Base-by-base conservation (phyloP, 2,329 filamentous ascomycete genomes). In the Fusarium clavum region DNA sequence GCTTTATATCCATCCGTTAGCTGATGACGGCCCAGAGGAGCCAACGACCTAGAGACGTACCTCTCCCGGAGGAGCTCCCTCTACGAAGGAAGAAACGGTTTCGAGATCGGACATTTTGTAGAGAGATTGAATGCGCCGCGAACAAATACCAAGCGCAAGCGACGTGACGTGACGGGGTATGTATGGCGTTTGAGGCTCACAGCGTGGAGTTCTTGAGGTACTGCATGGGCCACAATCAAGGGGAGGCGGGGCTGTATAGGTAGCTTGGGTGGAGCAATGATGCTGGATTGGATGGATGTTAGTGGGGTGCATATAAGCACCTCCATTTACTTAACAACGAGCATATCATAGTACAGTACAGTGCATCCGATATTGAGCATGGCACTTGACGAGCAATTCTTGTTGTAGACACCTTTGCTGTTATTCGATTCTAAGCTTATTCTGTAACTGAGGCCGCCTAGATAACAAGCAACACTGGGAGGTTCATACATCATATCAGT, bases 51-150 rank as follows among this genome's bases (percentile, higher is more conserved):
- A 69, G 67, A 70, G 71, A 80, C 83, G 76, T 88, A 97, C 95
- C 92, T 99, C 96, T 85, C 96, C 96, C 24, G 96, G 96, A 49
- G 96, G 96, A 76, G 96, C 94, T 78, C 94, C 93, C 84, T 97
- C 91, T 72, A 99, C 91, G 81, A 98, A 99, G 54, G 94, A 91
- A 73, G 94, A 92, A 71, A 93, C 85, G 22, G 74, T 81, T 64
- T 82, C 79, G 51, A 82, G 69, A 30, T 81, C 78, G 40, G 80
- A 81, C 80, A 82, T 82, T 62, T 30, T 59, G 54, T 24, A 46
- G 25, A 47, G 13, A 53, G 51, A n/a, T 45, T 27, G 46, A 67
- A 60, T 61, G 63, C 58, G 63, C 57, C 56, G 49, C 20, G 52
- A 43, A 54, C 45, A 46, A 48, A 22, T 57, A 47, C 24, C 44